Conservation (phyloP, 306 rosid species). For the Cucurbita maxima region DNA sequence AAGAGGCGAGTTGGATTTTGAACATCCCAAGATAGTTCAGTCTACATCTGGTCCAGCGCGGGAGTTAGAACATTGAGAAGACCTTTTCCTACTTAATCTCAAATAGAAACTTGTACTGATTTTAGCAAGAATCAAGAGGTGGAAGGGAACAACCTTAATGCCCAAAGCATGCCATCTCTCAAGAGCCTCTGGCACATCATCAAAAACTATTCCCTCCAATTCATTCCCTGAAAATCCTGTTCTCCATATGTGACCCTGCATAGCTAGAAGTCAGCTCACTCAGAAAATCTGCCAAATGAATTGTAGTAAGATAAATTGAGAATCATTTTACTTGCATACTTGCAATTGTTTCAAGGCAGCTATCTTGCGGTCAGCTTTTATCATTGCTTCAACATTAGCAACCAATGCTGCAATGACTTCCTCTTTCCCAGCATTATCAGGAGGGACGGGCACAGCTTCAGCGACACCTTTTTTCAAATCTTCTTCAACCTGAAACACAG, state of each 20-base stretch:
- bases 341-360: slow-evolving; percentile 92
- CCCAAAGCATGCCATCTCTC: slow-evolving; percentile 76
- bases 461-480: slow-evolving; percentile 62
- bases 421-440: slow-evolving; percentile 68
- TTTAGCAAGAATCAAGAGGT: not conserved
- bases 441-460: slow-evolving; percentile 72
- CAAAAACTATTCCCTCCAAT: slow-evolving; percentile 72
- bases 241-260: slow-evolving; percentile 95
- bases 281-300: not conserved
- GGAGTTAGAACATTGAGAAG: not conserved
- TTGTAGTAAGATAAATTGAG: not conserved
- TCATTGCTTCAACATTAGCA: slow-evolving; percentile 80
- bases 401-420: slow-evolving; percentile 66
- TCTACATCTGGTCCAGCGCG: not conserved
- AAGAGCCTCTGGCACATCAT: slow-evolving; percentile 81
- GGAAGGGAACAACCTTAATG: slow-evolving; percentile 39
- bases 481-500: slow-evolving; percentile 47
- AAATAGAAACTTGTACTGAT: not conserved
- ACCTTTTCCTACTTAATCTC: not conserved
- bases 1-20: not conserved
- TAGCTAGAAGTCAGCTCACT: slow-evolving; percentile 15
- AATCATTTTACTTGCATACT: slow-evolving; percentile 17
- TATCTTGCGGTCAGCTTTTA: slow-evolving; percentile 89
- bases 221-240: slow-evolving; percentile 73
- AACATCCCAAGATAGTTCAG: not conserved